Base-by-base conservation (phyloP, 768 basidiomycete species). In the Rhodotorula kratochvilovae region DNA sequence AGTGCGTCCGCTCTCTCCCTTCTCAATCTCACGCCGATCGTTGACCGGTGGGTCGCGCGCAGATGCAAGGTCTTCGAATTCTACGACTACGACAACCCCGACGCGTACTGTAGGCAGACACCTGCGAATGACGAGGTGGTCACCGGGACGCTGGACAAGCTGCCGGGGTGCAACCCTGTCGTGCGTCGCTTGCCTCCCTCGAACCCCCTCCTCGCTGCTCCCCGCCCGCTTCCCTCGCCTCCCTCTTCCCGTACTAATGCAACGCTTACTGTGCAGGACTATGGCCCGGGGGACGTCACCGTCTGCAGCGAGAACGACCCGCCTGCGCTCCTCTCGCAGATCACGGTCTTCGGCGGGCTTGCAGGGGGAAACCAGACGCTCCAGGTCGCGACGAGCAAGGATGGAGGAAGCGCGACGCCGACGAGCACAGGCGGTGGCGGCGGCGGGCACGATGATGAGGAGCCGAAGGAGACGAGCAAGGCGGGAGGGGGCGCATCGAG, bases 91-190 rank as follows among this genome's bases (percentile, higher is more conserved):
- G 7, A n/a, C 23, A 19, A 61, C 29, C n/a, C 15, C 11, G 29
- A 62, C 15, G 13, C 6, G 3, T 3, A 8, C 3, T 71, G 70
- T 50, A 25, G 19, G 6, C 61, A 63, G 25, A 43, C 64, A 5
- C n/a, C 54, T 0, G 55, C 66, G 23, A 45, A 63, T 50, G 39
- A 62, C 50, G 70, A 71, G 35, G 13, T 12, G 8, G 54, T 33
- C 5, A 50, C 50, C 0, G 70, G 70, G 4, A 66, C 66, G n/a
- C 65, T 71, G 36, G 36, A 43, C 39, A 48, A 36, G 19, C 61
- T 71, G 17, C 70, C 70, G 1, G 70, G 70, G 31, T 67, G 61
- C 42, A 71, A 71, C 48, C 60, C 64, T 8, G n/a, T 70, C 56
- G 61, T 63, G 35, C 6, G 35, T 23, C 51, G 33, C n/a, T 29